These are phyloP conservation scores for Colletotrichum sansevieriae DNA, from an alignment of 2,329 filamentous ascomycete genomes.

Conservation along the genomic window DNA sequence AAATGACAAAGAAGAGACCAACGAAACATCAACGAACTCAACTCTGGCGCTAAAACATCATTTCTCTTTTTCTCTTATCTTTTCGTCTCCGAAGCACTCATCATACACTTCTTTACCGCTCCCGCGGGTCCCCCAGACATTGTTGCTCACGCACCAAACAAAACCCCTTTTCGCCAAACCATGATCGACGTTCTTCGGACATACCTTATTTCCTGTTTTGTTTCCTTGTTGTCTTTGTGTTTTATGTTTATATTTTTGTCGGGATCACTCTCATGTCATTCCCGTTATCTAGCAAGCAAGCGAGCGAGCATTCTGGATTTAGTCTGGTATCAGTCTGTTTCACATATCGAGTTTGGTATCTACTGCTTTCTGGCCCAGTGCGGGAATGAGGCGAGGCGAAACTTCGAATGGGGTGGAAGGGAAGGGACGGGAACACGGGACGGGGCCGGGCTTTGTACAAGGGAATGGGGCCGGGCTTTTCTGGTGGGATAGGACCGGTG, in stretches of 20 bases:
- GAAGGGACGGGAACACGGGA: conserved; percentile 28
- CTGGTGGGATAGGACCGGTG: neutral
- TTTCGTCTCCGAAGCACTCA: conserved; percentile 37
- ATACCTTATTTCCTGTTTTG: conserved; percentile 20
- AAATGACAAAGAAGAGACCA: conserved; percentile 29
- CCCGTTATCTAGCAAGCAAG: conserved; percentile 49
- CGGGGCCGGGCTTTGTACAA: conserved; percentile 15
- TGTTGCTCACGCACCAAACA: conserved; percentile 64
- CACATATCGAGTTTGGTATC: conserved; percentile 44
- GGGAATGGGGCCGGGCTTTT: neutral
- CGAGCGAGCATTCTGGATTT: conserved; percentile 43
- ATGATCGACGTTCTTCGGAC: conserved; percentile 42
- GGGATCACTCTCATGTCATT: conserved; percentile 46
- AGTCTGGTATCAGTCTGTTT: conserved; percentile 36
- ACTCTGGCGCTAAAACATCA: conserved; percentile 39
- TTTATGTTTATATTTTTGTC: conserved; percentile 47
- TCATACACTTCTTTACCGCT: conserved; percentile 50
- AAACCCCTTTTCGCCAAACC: conserved; percentile 46
- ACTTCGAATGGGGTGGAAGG: conserved; percentile 9
- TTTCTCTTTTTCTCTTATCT: conserved; percentile 37
- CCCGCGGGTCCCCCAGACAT: conserved; percentile 53
- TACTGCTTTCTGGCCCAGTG: conserved; percentile 40
- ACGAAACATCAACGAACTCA: conserved; percentile 38
- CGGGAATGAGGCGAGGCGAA: conserved; percentile 14
- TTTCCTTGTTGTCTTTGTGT: conserved; percentile 47